Percentiles rank a stretch among this genome's conserved stretches.
Conservation (phyloP, 805 yeast genomes). For the Candida tibetensis region DNA sequence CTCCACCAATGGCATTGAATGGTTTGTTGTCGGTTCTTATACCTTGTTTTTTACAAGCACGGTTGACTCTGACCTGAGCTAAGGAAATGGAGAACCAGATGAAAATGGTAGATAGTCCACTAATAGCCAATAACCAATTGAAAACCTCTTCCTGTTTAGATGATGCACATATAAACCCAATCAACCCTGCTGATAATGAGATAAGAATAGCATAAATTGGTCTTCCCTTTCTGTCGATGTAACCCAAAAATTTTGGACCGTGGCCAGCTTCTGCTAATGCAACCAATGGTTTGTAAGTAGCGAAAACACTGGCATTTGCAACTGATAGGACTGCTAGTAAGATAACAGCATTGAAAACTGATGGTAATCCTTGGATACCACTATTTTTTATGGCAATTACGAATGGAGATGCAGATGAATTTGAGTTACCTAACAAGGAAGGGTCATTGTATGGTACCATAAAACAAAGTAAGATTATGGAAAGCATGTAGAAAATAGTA, state of each 20-base stretch:
- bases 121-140: constrained; percentile 72
- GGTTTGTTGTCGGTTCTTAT: constrained; percentile 31
- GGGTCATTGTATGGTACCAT: constrained; percentile 49
- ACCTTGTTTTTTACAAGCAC: constrained; percentile 54
- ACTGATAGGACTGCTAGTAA: constrained; percentile 32
- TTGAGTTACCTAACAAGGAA: constrained; percentile 21
- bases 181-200: constrained; percentile 50
- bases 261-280: constrained; percentile 64
- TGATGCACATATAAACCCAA: constrained; percentile 64
- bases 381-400: constrained; percentile 36
- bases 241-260: constrained; percentile 58
- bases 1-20: constrained; percentile 36
- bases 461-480: constrained; percentile 48
- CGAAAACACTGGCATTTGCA: constrained; percentile 37
- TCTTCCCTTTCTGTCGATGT: constrained; percentile 74
- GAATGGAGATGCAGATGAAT: constrained; percentile 35
- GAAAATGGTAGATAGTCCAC: constrained; percentile 73
- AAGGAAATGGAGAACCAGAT: constrained; percentile 76
- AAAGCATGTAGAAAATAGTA: constrained; percentile 45
- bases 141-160: constrained; percentile 56
- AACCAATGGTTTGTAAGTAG: constrained; percentile 48
- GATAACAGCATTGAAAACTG: constrained; percentile 33
- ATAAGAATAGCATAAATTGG: constrained; percentile 65
- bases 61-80: constrained; percentile 62
- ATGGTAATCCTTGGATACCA: constrained; percentile 29